Conservation (phyloP, 352 stramenopile species). For the Phytopythium mirpurense region DNA sequence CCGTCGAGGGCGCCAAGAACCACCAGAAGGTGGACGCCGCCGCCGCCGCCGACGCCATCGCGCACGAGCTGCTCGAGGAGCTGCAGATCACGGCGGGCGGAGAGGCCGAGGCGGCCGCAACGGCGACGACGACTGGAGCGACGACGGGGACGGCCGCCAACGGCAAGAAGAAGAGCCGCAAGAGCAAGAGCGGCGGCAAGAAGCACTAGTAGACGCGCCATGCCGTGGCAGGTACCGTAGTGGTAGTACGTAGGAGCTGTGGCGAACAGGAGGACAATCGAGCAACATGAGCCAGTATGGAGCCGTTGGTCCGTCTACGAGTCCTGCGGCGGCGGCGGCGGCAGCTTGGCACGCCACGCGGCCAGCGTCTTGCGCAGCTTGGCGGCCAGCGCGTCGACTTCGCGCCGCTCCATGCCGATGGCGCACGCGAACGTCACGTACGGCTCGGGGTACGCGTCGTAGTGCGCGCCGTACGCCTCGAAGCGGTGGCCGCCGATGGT, state of each 20-base stretch:
- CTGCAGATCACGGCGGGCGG: constrained; percentile 60
- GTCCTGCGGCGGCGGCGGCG: background rate
- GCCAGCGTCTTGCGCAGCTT: constrained; percentile 91
- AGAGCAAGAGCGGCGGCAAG: constrained; percentile 55
- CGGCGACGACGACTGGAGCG: background rate
- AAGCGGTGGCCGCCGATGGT: constrained; percentile 90
- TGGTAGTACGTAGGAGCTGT: too few species aligned
- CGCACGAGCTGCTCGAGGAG: constrained; percentile 69
- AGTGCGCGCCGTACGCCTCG: constrained; percentile 91
- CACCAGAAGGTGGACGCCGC: constrained; percentile 73
- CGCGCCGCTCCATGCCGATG: constrained; percentile 88
- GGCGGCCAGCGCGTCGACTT: constrained; percentile 91
- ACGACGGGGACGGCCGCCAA: too few species aligned
- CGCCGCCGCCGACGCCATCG: constrained; percentile 68
- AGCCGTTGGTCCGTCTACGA: background rate
- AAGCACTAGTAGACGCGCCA: constrained; percentile 57
- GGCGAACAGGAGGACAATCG: background rate
- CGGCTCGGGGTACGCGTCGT: constrained; percentile 75
- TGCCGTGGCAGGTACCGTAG: too few species aligned
- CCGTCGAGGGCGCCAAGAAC: constrained; percentile 82
- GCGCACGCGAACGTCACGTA: constrained; percentile 98
- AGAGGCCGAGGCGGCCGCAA: constrained; percentile 15
- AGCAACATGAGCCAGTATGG: background rate
- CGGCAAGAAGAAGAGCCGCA: constrained; percentile 65
- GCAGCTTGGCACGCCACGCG: constrained; percentile 68